A percentile compares a stretch with the other conserved stretches of the same genome.
These are phyloP conservation scores for Salix caprea DNA, from an alignment of 345 rosid species.

Conservation along the genomic window DNA sequence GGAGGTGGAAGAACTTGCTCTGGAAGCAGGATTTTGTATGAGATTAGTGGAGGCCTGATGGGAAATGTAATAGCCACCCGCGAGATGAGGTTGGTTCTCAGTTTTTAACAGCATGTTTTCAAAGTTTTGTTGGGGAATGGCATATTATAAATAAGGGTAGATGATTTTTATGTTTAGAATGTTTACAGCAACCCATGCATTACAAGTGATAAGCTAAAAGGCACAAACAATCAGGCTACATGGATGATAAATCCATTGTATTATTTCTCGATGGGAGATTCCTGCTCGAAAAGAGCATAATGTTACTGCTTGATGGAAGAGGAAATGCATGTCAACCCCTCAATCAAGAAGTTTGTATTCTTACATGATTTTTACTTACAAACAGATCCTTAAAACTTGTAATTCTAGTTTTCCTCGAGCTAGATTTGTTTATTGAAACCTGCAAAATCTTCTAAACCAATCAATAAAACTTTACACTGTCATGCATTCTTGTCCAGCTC, in stretches of 20 bases:
- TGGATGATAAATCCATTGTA: background rate
- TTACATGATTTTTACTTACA: background rate
- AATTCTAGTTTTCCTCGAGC: background rate
- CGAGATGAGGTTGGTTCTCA: slow-evolving; percentile 18
- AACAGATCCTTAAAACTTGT: background rate
- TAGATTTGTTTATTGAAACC: background rate
- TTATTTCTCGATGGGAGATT: background rate
- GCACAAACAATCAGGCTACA: background rate
- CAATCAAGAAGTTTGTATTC: background rate
- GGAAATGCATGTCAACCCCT: background rate
- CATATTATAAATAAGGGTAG: background rate
- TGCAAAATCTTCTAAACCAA: background rate
- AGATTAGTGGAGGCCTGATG: slow-evolving; percentile 76
- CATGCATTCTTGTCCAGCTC: background rate
- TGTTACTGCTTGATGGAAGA: background rate
- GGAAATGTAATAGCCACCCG: slow-evolving; percentile 71
- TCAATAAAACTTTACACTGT: background rate
- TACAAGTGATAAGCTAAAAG: background rate
- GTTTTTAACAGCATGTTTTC: background rate
- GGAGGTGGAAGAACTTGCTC: slow-evolving; percentile 74
- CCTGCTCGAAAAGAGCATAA: background rate
- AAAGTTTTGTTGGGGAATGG: background rate
- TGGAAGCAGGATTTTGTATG: slow-evolving; percentile 72
- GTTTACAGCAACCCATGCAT: background rate
- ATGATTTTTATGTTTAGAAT: background rate